phyloP scores from a whole-genome alignment of 108 stramenopile genomes.

The Conticribra weissflogii region DNA sequence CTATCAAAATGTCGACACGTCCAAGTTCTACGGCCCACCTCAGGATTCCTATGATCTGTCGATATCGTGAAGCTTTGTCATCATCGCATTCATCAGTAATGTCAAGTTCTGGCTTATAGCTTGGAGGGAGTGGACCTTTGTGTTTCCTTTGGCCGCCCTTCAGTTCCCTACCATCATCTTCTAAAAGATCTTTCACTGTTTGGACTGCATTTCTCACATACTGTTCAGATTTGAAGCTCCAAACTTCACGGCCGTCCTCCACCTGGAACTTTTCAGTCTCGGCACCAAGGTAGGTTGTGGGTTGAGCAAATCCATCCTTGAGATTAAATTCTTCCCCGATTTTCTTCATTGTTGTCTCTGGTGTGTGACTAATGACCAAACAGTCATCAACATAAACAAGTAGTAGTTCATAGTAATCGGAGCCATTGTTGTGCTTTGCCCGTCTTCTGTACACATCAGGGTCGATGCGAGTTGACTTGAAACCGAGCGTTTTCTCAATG shows the following conservation, averaged over 20 bases:
- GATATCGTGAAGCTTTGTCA: conserved; percentile 14
- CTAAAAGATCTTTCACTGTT: background rate
- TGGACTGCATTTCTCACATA: conserved; percentile 27
- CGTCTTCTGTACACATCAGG: no score
- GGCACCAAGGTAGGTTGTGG: conserved; percentile 13
- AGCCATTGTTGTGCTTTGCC: no score
- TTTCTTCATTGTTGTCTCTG: conserved; percentile 2
- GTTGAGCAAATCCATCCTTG: conserved; percentile 13
- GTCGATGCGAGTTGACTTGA: no score
- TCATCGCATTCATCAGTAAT: background rate
- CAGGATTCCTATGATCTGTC: conserved; percentile 43
- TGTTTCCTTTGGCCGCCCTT: conserved; percentile 1
- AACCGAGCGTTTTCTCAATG: no score
- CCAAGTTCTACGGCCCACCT: conserved; percentile 52
- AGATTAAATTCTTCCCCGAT: conserved; percentile 15
- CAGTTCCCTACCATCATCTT: conserved; percentile 13
- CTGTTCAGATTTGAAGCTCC: conserved; percentile 1
- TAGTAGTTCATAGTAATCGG: conserved; percentile 6
- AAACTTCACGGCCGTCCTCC: background rate
- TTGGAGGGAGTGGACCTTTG: conserved; percentile 4
- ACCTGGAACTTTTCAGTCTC: conserved; percentile 4
- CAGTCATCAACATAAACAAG: conserved; percentile 15
- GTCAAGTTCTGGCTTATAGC: conserved; percentile 33
- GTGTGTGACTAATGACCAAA: conserved; percentile 13
- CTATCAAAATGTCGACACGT: conserved; percentile 35